A percentile compares a stretch with the other conserved stretches of the same genome.
Evolutionary conservation across 2,329 filamentous ascomycete species (phyloP).

Genomic region (Alternaria solani): DNA sequence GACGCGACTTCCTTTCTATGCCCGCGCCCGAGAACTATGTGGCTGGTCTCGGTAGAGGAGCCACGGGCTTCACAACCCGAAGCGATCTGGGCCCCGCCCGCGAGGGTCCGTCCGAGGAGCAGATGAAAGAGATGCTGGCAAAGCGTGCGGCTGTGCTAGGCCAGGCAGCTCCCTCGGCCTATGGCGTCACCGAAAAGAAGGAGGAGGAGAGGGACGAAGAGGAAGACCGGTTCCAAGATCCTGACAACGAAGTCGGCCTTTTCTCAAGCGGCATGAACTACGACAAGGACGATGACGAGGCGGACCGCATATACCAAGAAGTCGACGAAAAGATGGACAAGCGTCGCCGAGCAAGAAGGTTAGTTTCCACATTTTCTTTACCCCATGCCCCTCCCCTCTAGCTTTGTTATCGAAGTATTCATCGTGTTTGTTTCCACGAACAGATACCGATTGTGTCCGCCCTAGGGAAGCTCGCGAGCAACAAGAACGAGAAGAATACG

Average conservation of each 20-base stretch:
- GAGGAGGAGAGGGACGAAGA: conserved; percentile 78
- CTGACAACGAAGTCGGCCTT: conserved; percentile 94
- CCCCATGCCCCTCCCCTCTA: conserved; percentile 32
- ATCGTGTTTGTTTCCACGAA: conserved; percentile 71
- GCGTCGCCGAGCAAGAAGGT: conserved; percentile 85
- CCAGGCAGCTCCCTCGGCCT: conserved; percentile 73
- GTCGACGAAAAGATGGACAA: conserved; percentile 98
- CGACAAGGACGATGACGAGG: conserved; percentile 97
- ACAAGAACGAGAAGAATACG: conserved; percentile 91
- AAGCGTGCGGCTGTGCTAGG: conserved; percentile 88
- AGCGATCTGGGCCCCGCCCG: conserved; percentile 95
- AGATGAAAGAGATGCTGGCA: conserved; percentile 96
- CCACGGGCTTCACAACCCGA: conserved; percentile 96
- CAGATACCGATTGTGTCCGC: conserved; percentile 76
- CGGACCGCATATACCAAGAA: conserved; percentile 92
- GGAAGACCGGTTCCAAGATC: conserved; percentile 88
- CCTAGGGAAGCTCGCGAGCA: conserved; percentile 92
- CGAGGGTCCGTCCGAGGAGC: conserved; percentile 94
- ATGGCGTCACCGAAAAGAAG: conserved; percentile 73
- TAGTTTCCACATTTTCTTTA: conserved; percentile 58
- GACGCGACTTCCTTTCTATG: conserved; percentile 88
- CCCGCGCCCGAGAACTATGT: conserved; percentile 73
- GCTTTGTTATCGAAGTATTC: conserved; percentile 62
- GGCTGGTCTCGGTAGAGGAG: conserved; percentile 94
- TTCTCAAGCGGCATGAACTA: conserved; percentile 91